Percentiles rank a stretch among this genome's conserved stretches.
Conservation (phyloP, 768 basidiomycete species). For the Galerina marginata region DNA sequence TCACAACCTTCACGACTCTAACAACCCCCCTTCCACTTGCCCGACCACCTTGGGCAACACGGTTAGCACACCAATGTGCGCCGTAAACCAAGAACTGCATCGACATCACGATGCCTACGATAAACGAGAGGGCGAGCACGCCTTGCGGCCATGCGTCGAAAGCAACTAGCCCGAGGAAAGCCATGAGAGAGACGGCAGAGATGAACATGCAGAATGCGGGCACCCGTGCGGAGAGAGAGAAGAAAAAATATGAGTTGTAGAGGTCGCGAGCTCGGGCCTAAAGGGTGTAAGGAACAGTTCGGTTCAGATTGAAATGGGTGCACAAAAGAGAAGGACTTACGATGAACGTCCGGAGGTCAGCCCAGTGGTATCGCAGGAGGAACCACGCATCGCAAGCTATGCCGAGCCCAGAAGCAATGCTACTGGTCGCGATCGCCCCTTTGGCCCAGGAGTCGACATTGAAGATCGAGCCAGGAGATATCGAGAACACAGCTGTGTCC, state of each 20-base stretch:
- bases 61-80: constrained; percentile 38
- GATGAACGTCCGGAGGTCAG: constrained; percentile 54
- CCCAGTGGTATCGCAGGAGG: constrained; percentile 63
- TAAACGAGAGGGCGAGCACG: constrained; percentile 60
- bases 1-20: constrained; percentile 20
- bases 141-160: constrained; percentile 69
- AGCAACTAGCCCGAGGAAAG: constrained; percentile 65
- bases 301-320: not conserved
- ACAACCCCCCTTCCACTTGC: constrained; percentile 26
- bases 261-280: constrained; percentile 60
- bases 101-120: constrained; percentile 62
- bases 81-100: constrained; percentile 73
- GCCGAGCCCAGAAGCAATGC: constrained; percentile 67
- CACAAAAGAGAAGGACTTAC: constrained; percentile 39
- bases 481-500: constrained; percentile 67
- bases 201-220: constrained; percentile 66
- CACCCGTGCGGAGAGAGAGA: constrained; percentile 67
- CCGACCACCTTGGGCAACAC: constrained; percentile 29
- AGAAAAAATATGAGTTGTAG: constrained; percentile 68
- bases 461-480: constrained; percentile 59
- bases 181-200: constrained; percentile 61
- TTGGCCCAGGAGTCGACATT: constrained; percentile 50
- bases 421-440: constrained; percentile 60
- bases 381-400: constrained; percentile 71
- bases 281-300: not conserved